Evolutionary conservation across 805 yeast species (phyloP).

Genomic region (Suhomyces faveliae): DNA sequence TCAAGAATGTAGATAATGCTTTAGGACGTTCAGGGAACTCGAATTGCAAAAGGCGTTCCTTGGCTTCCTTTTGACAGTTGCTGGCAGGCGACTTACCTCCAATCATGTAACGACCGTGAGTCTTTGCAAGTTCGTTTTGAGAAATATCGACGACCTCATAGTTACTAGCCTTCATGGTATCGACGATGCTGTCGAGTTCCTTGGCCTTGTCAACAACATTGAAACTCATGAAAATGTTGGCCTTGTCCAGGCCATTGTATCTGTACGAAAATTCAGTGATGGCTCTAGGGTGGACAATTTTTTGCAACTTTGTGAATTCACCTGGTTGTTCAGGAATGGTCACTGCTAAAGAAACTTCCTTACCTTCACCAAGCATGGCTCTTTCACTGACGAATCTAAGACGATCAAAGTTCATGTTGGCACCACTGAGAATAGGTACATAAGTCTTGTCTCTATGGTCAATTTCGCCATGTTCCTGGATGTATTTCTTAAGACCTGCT

Average conservation of each 20-base stretch:
- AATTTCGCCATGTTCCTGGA: conserved; percentile 63
- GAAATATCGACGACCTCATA: conserved; percentile 76
- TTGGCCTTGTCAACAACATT: conserved; percentile 71
- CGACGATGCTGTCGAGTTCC: conserved; percentile 67
- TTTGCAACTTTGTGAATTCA: conserved; percentile 75
- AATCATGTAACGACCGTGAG: conserved; percentile 93
- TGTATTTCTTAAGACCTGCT: conserved; percentile 88
- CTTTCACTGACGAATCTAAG: conserved; percentile 94
- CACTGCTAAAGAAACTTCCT: conserved; percentile 87
- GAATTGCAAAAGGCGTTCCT: conserved; percentile 78
- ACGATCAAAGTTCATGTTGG: conserved; percentile 97
- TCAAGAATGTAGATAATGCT: conserved; percentile 79
- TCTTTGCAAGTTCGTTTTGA: conserved; percentile 90
- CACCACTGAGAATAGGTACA: conserved; percentile 89
- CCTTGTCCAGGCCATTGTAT: conserved; percentile 52
- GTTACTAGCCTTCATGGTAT: conserved; percentile 60
- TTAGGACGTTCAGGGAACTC: conserved; percentile 99
- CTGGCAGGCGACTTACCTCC: conserved; percentile 71
- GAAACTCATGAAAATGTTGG: conserved; percentile 86
- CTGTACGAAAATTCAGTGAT: conserved; percentile 96
- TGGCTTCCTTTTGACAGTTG: conserved; percentile 44
- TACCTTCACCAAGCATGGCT: conserved; percentile 98
- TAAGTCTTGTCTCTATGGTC: conserved; percentile 71
- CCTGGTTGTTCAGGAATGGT: conserved; percentile 94
- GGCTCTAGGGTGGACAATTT: conserved; percentile 77